Base-by-base conservation (phyloP, 352 stramenopile species). In the Pythium monospermum region DNA sequence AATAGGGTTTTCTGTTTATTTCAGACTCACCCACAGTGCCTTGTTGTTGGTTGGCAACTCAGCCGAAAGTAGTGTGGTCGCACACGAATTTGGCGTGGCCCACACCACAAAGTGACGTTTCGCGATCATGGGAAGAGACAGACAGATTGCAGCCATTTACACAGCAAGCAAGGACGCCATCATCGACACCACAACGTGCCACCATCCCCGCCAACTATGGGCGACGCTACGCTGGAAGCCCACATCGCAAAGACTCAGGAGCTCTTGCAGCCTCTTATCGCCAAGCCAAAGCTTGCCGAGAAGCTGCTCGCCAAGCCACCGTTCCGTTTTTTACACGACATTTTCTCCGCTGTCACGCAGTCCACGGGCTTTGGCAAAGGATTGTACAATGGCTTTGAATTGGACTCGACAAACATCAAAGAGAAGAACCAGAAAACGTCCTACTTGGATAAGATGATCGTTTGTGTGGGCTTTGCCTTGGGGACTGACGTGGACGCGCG, bases 311-410 rank as follows among this genome's bases (percentile, higher is more conserved):
- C 70, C 57, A 98, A 97, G 62, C 95, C 96, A 28, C 96, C 96
- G 15, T 99, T 99, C 69, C 89, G 95, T 32, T 99, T 98, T 64
- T 71, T 98, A 36, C 87, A 98, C 67, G 93, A 98, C 64, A 75
- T 98, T 32, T 88, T 99, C 49, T 74, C 84, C 38, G 90, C 86
- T 39, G 67, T 98, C 31, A 85, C 71, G 19, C 66, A 76, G 42
- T 57, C 66, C 58, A 96, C 89, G 40, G 89, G 88, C 32, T 98
- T 98, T 59, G 79, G 68, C 28, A 72, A 87, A 49, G 74, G 69
- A 3, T 68, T 94, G 36, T 96, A 94, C 66, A 94, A 81, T 54
- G 73, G 74, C 61, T 82, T 85, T 43, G 78, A 92, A 49, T 53
- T 82, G 36, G 73, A 85, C 43, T 90, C 79, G 26, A 75, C 68